These are phyloP conservation scores for Trichoderma parareesei DNA, from an alignment of 495 filamentous ascomycete genomes.

Conservation along the genomic window DNA sequence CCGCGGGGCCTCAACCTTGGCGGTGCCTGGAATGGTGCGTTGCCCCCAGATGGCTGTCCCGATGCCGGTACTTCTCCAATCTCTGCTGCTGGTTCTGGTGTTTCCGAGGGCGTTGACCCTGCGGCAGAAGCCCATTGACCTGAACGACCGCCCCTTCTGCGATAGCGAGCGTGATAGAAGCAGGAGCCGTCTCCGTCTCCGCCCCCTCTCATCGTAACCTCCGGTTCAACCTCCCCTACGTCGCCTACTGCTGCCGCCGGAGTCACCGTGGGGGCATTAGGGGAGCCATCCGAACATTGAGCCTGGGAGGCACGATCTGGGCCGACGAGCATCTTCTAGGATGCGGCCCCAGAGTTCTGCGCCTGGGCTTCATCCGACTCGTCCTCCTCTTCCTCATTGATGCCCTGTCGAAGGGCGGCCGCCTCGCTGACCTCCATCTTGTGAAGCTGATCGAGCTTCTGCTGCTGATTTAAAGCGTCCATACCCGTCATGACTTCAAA, in stretches of 20 bases:
- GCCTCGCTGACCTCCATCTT: slow-evolving; percentile 50
- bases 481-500: slow-evolving; percentile 37
- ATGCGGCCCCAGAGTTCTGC: neutral
- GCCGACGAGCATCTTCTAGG: slow-evolving; percentile 2
- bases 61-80: neutral
- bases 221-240: neutral
- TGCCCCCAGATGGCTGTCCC: neutral
- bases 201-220: slow-evolving; percentile 3
- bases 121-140: neutral
- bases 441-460: slow-evolving; percentile 41
- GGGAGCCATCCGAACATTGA: neutral
- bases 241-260: neutral
- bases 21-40: neutral
- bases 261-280: neutral
- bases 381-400: slow-evolving; percentile 23
- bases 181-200: neutral
- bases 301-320: neutral
- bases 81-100: neutral
- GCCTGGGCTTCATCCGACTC: slow-evolving; percentile 22
- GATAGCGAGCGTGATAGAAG: neutral
- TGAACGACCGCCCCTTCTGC: neutral
- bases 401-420: slow-evolving; percentile 28
- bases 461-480: slow-evolving; percentile 26
- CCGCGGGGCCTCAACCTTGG: neutral
- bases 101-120: neutral